Percentiles rank a stretch among this genome's conserved stretches.
Conservation (phyloP, 1,284 basidiomycete genomes). For the Ganoderma sinense region DNA sequence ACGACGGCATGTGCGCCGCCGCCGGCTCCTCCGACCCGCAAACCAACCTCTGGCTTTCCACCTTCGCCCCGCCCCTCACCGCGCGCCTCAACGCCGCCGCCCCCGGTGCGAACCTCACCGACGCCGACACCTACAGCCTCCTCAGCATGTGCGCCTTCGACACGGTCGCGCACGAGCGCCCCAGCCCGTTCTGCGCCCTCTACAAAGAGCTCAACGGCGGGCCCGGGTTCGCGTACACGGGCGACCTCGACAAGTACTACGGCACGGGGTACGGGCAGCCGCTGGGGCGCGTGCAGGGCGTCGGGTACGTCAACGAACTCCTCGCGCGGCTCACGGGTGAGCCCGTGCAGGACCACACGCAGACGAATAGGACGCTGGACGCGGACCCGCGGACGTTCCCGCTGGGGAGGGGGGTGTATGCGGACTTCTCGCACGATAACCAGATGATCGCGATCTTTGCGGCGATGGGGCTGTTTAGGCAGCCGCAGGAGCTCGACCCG, state of each 20-base stretch:
- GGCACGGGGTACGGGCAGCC: conserved; percentile 73
- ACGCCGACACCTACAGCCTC: conserved; percentile 65
- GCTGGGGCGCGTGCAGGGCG: conserved; percentile 78
- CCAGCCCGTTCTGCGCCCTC: conserved; percentile 76
- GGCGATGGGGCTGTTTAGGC: conserved; percentile 75
- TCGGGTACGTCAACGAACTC: conserved; percentile 87
- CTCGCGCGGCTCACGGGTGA: conserved; percentile 76
- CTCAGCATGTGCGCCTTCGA: conserved; percentile 85
- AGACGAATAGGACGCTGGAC: conserved; percentile 84
- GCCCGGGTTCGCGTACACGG: conserved; percentile 69
- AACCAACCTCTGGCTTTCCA: conserved; percentile 58
- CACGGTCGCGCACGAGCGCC: conserved; percentile 56
- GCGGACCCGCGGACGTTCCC: conserved; percentile 75
- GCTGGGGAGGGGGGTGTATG: conserved; percentile 67
- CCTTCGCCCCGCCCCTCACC: conserved; percentile 64
- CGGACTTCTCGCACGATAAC: conserved; percentile 86
- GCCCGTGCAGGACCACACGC: conserved; percentile 72
- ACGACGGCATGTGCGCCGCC: conserved; percentile 72
- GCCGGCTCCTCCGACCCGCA: conserved; percentile 55
- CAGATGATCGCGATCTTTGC: conserved; percentile 80
- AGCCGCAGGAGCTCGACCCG: conserved; percentile 49
- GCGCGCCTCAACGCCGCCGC: conserved; percentile 68
- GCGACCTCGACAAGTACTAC: conserved; percentile 84
- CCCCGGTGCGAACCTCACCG: conserved; percentile 66
- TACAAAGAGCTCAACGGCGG: conserved; percentile 66